Base-by-base conservation (phyloP, 2,329 filamentous ascomycete species). In the Lachnellula cervina region DNA sequence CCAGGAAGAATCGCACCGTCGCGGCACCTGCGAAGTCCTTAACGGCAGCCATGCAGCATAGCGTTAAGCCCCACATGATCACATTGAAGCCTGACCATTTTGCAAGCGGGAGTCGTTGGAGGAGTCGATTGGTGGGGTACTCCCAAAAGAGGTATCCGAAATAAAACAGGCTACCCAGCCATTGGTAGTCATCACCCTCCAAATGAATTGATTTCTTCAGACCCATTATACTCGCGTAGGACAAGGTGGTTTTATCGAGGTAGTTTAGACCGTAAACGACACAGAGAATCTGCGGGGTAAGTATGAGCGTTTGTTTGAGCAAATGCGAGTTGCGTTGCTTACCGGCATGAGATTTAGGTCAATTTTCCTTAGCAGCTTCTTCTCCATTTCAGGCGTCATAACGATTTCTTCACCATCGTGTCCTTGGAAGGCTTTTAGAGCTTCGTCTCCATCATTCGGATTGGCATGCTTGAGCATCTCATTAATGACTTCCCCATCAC, bases 1-100 rank as follows among this genome's bases (percentile, higher is more conserved):
- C 87, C 0, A 88, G 76, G 62, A 89, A 81, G 67, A 88, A 84
- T 0, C 87, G 80, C 35, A 88, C 78, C 0, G 81, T 82, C 21
- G 88, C 77, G 0, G 83, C 81, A 1, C 84, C 81, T 0, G 75
- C 72, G 63, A 82, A 89, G 66, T 81, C 80, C 34, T 76, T 73
- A 0, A 82, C 80, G 0, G 79, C 83, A 0, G 85, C 84, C 65
- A 87, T 85, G 66, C 82, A 84, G 53, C 77, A 74, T 1, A 89
- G 72, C 1, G 82, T 77, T 0, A 76, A 45, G 1, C 83, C 83
- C 83, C 83, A 86, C 61, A 81, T 75, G 43, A 86, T 76, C 58
- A 86, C 78, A 63, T 81, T 84, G 56, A 79, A 75, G 0, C 80
- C 80, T 0, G 79, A 83, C 69, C 84, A 87, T 67, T 86, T 87